Evolutionary conservation across 192 early-diverging fungal genomes (phyloP), one percentile per base, ranked within the genome.

Genomic region (Backusella circina): DNA sequence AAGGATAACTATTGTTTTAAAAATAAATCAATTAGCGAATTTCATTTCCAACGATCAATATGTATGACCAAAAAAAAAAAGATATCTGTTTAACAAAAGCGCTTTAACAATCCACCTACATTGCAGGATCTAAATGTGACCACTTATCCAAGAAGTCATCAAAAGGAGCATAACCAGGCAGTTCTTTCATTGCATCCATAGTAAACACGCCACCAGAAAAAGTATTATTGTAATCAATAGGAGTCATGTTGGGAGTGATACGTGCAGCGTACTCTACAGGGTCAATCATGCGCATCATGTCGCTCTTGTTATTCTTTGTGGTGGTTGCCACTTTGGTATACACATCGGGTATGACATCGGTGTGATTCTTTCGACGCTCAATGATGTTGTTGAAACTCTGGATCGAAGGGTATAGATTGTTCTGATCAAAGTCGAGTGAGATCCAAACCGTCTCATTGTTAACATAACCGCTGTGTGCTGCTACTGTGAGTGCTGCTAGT

Each of bases 131-230:
- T 2, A 87, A 73, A 9, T 71, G 74, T 21, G 80, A 65, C 86
- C 86, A 87, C 47, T 75, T 83, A 44, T 87, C 79, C 33, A 87
- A 38, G 70, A 85, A 87, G 7, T 75, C 32, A 37, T 87, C 86
- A 71, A 83, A 87, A 0, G 84, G 84, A 16, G 82, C 70, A 66
- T 85, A 87, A 7, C 86, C 86, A 33, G 79, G 50, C 9, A 87
- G 64, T 31, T 77, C 75, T 28, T 82, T 77, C 32, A 79, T 66
- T 23, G 74, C 77, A 30, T 82, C 76, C 61, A 87, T 85, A 61
- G 80, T 80, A 71, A 87, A 85, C 5, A 87, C 70, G 18, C 86
- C 86, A 9, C 77, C 77, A 39, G 73, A 41, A 64, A 78, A 82
- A 2, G 76, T 72, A 12, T 5, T 54, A 47, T 85, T 85, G 30